Evolutionary conservation across 2,329 filamentous ascomycete species (phyloP).

Genomic region (Albophoma yamanashiensis): DNA sequence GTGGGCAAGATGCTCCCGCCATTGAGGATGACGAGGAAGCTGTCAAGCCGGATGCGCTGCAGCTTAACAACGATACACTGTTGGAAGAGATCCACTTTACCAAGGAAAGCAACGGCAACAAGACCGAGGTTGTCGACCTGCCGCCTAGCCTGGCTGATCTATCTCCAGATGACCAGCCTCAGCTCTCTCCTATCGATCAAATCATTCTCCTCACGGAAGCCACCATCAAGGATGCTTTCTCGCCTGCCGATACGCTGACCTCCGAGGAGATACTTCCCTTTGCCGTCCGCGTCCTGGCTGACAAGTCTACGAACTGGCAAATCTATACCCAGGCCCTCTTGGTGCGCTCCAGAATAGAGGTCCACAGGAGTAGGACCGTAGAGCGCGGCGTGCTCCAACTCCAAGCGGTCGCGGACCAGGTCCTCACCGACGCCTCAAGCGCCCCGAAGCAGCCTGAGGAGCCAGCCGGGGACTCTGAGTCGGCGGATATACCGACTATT

Average conservation of each 20-base stretch:
- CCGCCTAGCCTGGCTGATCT: constrained; percentile 52
- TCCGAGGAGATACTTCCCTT: constrained; percentile 92
- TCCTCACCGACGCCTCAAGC: constrained; percentile 69
- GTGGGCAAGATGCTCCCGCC: constrained; percentile 16
- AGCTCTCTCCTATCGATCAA: constrained; percentile 74
- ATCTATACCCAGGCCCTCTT: constrained; percentile 91
- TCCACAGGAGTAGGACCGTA: constrained; percentile 75
- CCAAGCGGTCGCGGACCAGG: constrained; percentile 90
- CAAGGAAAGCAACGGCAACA: constrained; percentile 33
- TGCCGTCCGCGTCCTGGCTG: constrained; percentile 75
- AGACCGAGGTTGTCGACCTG: constrained; percentile 30
- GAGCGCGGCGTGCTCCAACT: constrained; percentile 87
- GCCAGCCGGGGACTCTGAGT: constrained; percentile 12
- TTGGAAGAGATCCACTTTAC: constrained; percentile 79
- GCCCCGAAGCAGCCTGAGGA: constrained; percentile 16
- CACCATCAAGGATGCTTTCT: constrained; percentile 79
- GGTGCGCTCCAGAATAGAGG: constrained; percentile 80
- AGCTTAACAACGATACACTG: constrained; percentile 86
- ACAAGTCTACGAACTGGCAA: constrained; percentile 94
- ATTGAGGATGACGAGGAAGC: constrained; percentile 11
- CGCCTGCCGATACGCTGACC: constrained; percentile 74
- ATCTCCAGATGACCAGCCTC: constrained; percentile 70
- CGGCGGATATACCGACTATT: constrained; percentile 32
- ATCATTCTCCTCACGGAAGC: constrained; percentile 81
- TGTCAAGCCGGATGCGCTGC: constrained; percentile 53